Conservation (phyloP, 371 early-diverging fungal genomes). For the Mortierella sp. region DNA sequence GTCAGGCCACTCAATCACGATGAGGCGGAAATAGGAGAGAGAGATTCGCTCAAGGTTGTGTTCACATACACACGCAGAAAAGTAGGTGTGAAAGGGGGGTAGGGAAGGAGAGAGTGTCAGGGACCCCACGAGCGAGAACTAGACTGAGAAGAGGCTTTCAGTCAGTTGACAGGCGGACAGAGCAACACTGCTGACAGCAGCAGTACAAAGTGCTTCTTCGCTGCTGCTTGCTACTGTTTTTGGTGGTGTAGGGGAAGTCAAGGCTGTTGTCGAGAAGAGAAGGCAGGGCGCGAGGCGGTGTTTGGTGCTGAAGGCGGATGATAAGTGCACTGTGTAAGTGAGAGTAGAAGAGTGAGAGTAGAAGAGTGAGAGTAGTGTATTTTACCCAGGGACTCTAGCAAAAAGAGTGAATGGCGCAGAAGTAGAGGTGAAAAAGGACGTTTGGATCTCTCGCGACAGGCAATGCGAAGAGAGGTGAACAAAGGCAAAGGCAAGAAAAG, state of each 20-base stretch:
- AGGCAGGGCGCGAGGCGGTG: no score
- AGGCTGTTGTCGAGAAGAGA: no score
- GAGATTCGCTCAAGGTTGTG: background rate
- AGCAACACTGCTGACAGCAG: background rate
- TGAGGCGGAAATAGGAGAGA: background rate
- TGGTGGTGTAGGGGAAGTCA: no score
- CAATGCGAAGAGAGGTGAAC: background rate
- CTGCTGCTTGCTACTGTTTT: background rate
- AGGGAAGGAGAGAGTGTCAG: background rate
- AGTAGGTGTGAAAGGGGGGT: background rate
- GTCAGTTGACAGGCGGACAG: slow-evolving; percentile 20
- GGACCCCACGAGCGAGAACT: slow-evolving; percentile 8
- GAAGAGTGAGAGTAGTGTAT: background rate
- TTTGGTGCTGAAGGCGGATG: no score
- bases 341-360: no score
- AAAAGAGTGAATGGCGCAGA: background rate
- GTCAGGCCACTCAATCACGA: background rate
- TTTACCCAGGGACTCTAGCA: slow-evolving; percentile 13
- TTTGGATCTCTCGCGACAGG: slow-evolving; percentile 2
- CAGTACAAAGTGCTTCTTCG: background rate
- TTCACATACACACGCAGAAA: no score
- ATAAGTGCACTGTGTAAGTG: background rate
- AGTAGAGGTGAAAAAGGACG: background rate
- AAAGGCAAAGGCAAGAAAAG: background rate
- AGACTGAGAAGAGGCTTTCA: background rate